Evolutionary conservation across 1,284 basidiomycete genomes (phyloP), one percentile per base, ranked within the genome.

Genomic region (Tilletia indica): DNA sequence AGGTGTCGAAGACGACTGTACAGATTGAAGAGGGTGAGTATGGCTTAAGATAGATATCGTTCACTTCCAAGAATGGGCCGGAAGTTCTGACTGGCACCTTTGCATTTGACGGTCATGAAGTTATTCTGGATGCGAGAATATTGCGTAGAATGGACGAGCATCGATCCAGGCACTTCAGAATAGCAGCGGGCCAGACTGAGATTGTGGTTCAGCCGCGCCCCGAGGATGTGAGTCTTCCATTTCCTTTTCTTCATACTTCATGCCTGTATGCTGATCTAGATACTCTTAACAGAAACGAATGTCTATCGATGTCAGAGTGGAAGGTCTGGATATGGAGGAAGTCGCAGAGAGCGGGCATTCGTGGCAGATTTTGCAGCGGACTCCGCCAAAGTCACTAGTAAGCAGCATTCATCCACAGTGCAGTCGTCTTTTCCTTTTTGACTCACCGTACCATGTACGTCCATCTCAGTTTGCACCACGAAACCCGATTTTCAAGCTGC

Each of bases 401-500:
- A 39, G 61, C 42, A 45, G 42, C 42, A 8, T 45, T 45, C 42
- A 14, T 14, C 14, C 42, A 45, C 42, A 45, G 14, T 8, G 42
- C 42, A 14, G 42, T 9, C 42, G 9, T 14, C 42, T 9, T 14
- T 45, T 45, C 42, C 42, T 14, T 14, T 45, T 31, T 31, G 25
- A 31, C 25, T 31, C 25, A 31, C 25, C 0, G 25, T 31, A 31
- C 25, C 25, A 31, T 31, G 25, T 1, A 6, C 51, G 12, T 54
- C 51, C 8, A 11, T 31, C 58, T 31, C 61, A 54, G 73, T 76
- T 14, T 14, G 61, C 34, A 11, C 34, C 61, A 11, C 61, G 61
- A 9, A 19, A 64, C 38, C 85, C 85, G 0, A 75, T 91, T 36
- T 51, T 94, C 64, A 89, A 91, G 67, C 81, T 92, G 11, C 87